Conservation (phyloP, 306 rosid species). For the Prunus mume region DNA sequence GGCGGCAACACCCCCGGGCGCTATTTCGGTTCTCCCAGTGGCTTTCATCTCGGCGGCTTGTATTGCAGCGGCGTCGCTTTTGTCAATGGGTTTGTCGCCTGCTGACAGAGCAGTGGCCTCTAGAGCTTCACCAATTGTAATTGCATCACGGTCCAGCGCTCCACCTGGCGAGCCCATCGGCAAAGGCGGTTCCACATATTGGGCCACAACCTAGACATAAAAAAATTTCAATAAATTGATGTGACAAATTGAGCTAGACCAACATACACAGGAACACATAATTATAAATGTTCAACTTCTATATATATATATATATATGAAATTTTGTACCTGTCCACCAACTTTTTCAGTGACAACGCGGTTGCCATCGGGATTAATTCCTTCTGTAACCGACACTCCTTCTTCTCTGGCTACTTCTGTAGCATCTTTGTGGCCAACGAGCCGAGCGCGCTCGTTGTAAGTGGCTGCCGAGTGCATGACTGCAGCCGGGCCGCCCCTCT, state of each 20-base stretch:
- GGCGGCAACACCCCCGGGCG: constrained; percentile 35
- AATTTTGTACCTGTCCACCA: constrained; percentile 31
- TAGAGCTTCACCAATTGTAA: constrained; percentile 62
- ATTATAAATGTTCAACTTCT: too few species aligned
- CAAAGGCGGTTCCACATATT: constrained; percentile 47
- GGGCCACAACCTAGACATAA: constrained; percentile 38
- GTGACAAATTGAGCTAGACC: too few species aligned
- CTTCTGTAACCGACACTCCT: constrained; percentile 39
- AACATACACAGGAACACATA: too few species aligned
- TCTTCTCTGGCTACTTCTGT: constrained; percentile 28
- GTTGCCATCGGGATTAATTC: constrained; percentile 22
- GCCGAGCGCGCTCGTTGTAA: constrained; percentile 28
- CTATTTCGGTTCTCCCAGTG: constrained; percentile 17
- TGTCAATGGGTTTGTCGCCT: constrained; percentile 42
- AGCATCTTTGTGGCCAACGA: constrained; percentile 20
- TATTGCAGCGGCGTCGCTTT: constrained; percentile 52
- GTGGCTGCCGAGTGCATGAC: constrained; percentile 69
- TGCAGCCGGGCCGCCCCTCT: constrained; percentile 50
- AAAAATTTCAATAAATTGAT: not conserved
- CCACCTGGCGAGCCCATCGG: constrained; percentile 21
- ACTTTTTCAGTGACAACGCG: constrained; percentile 42
- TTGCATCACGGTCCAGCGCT: constrained; percentile 33
- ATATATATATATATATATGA: not conserved
- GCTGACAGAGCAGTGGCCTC: constrained; percentile 42
- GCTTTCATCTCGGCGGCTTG: constrained; percentile 53